A percentile compares a stretch with the other conserved stretches of the same genome.
Evolutionary conservation across 2,329 filamentous ascomycete species (phyloP).

Genomic region (Aspergillus uvarum): DNA sequence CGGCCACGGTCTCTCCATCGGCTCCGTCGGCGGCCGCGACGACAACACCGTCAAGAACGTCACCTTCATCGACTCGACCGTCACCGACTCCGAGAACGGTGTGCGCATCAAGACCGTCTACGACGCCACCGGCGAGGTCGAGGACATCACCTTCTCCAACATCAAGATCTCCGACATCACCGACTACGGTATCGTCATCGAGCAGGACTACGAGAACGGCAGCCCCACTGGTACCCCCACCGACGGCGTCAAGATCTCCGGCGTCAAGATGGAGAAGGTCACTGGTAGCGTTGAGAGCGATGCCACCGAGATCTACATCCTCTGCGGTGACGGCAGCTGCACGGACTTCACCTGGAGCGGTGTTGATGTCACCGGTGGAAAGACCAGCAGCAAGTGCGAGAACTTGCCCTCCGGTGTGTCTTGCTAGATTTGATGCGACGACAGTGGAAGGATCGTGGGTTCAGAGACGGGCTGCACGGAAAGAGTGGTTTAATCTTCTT

Average conservation of each 20-base stretch:
- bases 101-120: conserved; percentile 60
- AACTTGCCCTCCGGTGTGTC: conserved; percentile 41
- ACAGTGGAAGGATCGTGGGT: neutral
- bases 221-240: conserved; percentile 41
- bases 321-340: conserved; percentile 56
- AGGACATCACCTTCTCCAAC: conserved; percentile 53
- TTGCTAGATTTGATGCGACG: conserved; percentile 25
- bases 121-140: conserved; percentile 53
- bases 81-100: conserved; percentile 56
- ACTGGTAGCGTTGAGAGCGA: conserved; percentile 37
- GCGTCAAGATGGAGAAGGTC: conserved; percentile 38
- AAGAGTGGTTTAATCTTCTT: neutral
- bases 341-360: conserved; percentile 55
- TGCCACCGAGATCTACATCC: conserved; percentile 51
- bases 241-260: conserved; percentile 43
- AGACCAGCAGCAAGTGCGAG: conserved; percentile 43
- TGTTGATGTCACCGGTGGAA: conserved; percentile 54
- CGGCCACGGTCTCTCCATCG: conserved; percentile 58
- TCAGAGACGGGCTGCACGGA: neutral
- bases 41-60: conserved; percentile 58
- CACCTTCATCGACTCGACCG: conserved; percentile 50
- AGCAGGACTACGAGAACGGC: conserved; percentile 59
- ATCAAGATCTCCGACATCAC: conserved; percentile 50
- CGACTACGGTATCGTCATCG: conserved; percentile 54
- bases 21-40: conserved; percentile 57